phyloP scores from a whole-genome alignment of 1,284 basidiomycete genomes.

The Papiliotrema flavescens region DNA sequence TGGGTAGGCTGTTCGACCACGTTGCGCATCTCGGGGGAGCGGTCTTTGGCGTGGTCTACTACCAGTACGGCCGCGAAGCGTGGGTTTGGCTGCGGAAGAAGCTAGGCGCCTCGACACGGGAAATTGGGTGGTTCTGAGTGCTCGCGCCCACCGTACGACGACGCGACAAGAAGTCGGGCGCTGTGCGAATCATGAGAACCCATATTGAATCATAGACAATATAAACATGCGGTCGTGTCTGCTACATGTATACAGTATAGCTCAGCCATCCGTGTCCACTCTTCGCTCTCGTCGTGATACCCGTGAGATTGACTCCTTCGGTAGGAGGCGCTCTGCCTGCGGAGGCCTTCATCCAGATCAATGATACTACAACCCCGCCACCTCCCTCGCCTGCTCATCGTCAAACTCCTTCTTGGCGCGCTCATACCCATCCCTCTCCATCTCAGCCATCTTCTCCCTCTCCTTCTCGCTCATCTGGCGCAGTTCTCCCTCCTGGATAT shows the following conservation, averaged over 20 bases:
- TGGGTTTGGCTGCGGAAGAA: constrained; percentile 4
- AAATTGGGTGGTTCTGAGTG: not conserved
- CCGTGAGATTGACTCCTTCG: no score
- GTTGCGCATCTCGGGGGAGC: constrained; percentile 49
- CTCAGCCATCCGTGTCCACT: not conserved
- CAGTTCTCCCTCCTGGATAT: constrained; percentile 13
- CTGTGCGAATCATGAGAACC: no score
- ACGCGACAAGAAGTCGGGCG: no score
- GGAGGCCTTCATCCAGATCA: not conserved
- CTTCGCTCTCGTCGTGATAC: not conserved
- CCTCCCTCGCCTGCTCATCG: not conserved
- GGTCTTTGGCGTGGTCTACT: constrained; percentile 46
- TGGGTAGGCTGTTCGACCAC: constrained; percentile 43
- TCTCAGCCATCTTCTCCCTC: not conserved
- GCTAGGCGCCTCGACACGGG: constrained; percentile 10
- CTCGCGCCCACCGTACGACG: no score
- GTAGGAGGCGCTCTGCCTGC: no score
- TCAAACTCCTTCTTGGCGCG: constrained; percentile 20
- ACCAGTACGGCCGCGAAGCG: constrained; percentile 26
- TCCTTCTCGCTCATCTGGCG: constrained; percentile 1
- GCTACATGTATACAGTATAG: no score
- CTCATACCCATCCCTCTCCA: constrained; percentile 18
- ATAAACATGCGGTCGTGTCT: no score
- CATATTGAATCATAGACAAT: no score
- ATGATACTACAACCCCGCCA: not conserved